Base-by-base conservation (phyloP, 1,284 basidiomycete species). In the Cutaneotrichosporon sp. region DNA sequence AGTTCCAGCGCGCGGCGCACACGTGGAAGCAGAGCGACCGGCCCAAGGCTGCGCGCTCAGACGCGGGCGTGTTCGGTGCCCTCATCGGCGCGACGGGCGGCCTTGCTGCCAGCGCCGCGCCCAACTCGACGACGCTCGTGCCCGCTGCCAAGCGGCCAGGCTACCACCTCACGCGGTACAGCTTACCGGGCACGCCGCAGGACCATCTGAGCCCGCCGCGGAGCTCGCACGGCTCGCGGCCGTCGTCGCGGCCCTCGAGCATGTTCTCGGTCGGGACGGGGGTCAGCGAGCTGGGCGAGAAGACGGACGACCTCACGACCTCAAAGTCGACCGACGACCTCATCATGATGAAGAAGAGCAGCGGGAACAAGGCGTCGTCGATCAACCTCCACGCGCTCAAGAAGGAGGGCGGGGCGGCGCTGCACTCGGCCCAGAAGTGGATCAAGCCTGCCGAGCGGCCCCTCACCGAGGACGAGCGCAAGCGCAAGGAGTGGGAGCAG, bases 41-140 rank as follows among this genome's bases (percentile, higher is more conserved):
- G n/a, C 87, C 86, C 4, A 79, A 84, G 42, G 81, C 82, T 3
- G 82, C 85, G 10, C 79, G 83, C 51, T 85, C 81, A 60, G 84
- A 81, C 8, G 89, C 83, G 0, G 89, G 89, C 5, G 88, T 89
- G 0, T 85, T 90, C 68, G 89, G 88, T 13, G 84, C 87, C 7
- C 82, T 92, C 51, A 86, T 92, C 46, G 86, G 88, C 25, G 87
- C 85, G 63, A 87, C 89, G 0, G 87, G 86, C 2, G 88, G 87
- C 65, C 78, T 87, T 33, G 80, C 80, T 13, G 87, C 86, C 25
- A 81, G 81, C 0, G 87, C 87, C 4, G 84, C 87, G 0, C 88
- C 88, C 0, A 69, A 74, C 4, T 75, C 81, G 9, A 83, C 83
- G 22, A 81, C 81, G 22, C 79, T 91, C 20, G 87, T 85, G 22